phyloP scores from a whole-genome alignment of 495 filamentous ascomycete species.

The Neurospora terricola region DNA sequence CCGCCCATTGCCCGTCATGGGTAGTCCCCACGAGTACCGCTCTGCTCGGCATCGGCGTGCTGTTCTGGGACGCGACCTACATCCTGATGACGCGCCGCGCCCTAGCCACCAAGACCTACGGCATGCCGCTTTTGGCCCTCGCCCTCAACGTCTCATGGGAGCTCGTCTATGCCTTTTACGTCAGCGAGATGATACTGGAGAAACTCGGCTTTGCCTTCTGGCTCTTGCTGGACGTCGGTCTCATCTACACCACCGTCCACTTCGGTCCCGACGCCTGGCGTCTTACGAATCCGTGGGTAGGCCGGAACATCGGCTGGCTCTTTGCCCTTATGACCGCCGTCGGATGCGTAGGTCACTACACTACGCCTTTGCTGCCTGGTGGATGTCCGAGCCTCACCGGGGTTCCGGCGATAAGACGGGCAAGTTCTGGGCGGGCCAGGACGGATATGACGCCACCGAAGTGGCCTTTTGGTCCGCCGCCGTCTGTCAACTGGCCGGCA shows the following conservation, averaged over 20 bases:
- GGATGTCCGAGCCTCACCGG: slow-evolving; percentile 20
- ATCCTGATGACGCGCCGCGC: slow-evolving; percentile 31
- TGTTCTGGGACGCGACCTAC: slow-evolving; percentile 33
- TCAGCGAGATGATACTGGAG: slow-evolving; percentile 29
- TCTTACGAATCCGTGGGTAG: slow-evolving; percentile 21
- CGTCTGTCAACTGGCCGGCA: slow-evolving; percentile 20
- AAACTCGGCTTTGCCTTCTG: slow-evolving; percentile 29
- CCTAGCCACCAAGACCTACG: slow-evolving; percentile 28
- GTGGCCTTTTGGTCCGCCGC: slow-evolving; percentile 30
- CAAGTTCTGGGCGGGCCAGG: slow-evolving; percentile 27
- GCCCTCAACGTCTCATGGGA: slow-evolving; percentile 38
- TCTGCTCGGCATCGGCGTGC: slow-evolving; percentile 28
- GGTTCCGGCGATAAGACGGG: slow-evolving; percentile 20
- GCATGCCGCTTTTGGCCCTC: slow-evolving; percentile 36
- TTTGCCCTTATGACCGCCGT: slow-evolving; percentile 16
- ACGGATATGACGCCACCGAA: slow-evolving; percentile 34
- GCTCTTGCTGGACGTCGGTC: slow-evolving; percentile 31
- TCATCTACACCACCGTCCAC: slow-evolving; percentile 28
- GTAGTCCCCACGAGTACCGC: slow-evolving; percentile 23
- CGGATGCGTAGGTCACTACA: slow-evolving; percentile 22
- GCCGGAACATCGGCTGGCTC: slow-evolving; percentile 23
- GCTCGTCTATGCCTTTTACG: slow-evolving; percentile 28
- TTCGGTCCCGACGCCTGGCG: slow-evolving; percentile 28
- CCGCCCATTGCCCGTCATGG: slow-evolving; percentile 25
- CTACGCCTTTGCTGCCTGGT: slow-evolving; percentile 29